phyloP scores from a whole-genome alignment of 192 early-diverging fungal genomes.

The Glomus cerebriforme region DNA sequence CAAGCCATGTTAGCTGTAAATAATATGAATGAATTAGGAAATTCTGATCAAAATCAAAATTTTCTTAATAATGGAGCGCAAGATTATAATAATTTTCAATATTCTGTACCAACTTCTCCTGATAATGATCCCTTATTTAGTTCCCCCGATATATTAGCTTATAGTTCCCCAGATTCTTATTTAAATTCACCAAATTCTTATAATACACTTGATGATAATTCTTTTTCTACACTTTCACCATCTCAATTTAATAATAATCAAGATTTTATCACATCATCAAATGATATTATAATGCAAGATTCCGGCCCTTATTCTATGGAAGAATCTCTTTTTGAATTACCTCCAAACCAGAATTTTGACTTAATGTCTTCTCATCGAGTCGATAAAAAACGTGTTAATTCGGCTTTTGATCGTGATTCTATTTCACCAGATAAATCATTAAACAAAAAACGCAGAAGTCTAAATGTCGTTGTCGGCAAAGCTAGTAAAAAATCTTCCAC shows the following conservation, averaged over 20 bases:
- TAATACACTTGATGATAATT: background rate
- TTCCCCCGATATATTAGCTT: conserved; percentile 8
- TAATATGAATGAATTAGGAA: background rate
- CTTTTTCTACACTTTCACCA: background rate
- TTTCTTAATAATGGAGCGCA: background rate
- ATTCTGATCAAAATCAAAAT: background rate
- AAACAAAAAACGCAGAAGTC: conserved; percentile 13
- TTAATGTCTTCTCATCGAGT: background rate
- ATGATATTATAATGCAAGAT: background rate
- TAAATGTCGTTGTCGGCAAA: background rate
- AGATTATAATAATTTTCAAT: background rate
- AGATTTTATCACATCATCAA: background rate
- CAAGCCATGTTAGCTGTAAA: conserved; percentile 7
- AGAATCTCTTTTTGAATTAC: conserved; percentile 12
- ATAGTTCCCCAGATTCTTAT: background rate
- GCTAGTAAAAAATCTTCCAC: background rate
- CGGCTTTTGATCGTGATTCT: background rate
- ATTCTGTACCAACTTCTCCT: background rate
- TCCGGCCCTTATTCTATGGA: background rate
- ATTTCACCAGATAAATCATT: background rate
- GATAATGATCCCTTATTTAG: background rate
- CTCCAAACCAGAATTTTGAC: background rate
- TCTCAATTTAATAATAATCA: background rate
- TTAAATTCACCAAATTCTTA: background rate
- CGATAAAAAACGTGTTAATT: conserved; percentile 15